Evolutionary conservation across 352 stramenopile species (phyloP).

Genomic region (Halophytophthora batemanensis): DNA sequence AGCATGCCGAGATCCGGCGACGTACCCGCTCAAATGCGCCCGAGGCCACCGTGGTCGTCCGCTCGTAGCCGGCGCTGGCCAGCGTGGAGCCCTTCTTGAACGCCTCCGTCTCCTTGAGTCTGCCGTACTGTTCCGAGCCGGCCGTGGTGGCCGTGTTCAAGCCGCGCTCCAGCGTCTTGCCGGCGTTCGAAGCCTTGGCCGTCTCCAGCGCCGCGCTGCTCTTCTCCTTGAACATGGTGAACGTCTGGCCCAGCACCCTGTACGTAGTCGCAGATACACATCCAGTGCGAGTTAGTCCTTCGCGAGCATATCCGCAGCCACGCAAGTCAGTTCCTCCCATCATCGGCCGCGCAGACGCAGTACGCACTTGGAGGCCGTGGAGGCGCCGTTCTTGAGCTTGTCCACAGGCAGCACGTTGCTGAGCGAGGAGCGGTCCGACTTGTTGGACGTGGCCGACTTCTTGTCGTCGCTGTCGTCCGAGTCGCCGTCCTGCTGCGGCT

Average conservation of each 20-base stretch:
- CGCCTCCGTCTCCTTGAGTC: slow-evolving; percentile 80
- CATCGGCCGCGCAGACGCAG: neutral
- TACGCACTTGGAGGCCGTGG: slow-evolving; percentile 68
- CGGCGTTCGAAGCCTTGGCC: slow-evolving; percentile 76
- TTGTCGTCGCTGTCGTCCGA: slow-evolving; percentile 35
- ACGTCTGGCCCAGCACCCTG: slow-evolving; percentile 66
- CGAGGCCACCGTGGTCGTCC: slow-evolving; percentile 62
- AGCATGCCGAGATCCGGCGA: neutral
- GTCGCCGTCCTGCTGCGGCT: slow-evolving; percentile 28
- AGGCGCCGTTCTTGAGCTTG: slow-evolving; percentile 87
- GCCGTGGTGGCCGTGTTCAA: slow-evolving; percentile 58
- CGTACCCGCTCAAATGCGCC: slow-evolving; percentile 67
- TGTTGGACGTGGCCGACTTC: slow-evolving; percentile 43
- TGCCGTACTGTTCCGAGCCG: slow-evolving; percentile 71
- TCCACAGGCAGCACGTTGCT: slow-evolving; percentile 81
- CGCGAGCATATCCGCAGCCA: too few species aligned
- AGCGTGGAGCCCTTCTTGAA: slow-evolving; percentile 81
- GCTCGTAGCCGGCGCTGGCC: slow-evolving; percentile 53
- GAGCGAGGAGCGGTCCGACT: slow-evolving; percentile 61
- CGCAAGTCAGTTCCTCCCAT: too few species aligned
- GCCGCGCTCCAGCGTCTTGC: slow-evolving; percentile 58
- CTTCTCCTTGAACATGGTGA: slow-evolving; percentile 74
- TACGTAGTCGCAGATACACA: neutral
- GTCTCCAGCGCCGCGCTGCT: slow-evolving; percentile 65
- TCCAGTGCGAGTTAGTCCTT: too few species aligned